These are phyloP conservation scores for Verticillium longisporum DNA, from an alignment of 2,329 filamentous ascomycete species.

Conservation along the genomic window DNA sequence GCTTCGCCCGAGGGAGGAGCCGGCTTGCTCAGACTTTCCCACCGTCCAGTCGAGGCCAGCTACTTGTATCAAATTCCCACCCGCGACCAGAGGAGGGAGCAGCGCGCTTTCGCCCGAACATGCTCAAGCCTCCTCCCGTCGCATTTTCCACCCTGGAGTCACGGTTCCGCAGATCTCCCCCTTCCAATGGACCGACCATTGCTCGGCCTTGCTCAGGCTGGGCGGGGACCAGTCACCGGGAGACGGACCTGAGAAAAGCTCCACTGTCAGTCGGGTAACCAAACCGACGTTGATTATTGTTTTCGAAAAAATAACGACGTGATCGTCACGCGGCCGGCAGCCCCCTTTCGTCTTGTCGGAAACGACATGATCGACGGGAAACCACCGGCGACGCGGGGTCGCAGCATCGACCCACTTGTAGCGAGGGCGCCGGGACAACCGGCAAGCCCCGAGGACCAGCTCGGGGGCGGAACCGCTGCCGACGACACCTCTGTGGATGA, in stretches of 20 bases:
- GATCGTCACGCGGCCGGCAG: neutral
- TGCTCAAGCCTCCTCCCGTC: neutral
- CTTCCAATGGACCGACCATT: slow-evolving; percentile 2
- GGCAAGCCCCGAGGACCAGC: slow-evolving; percentile 34
- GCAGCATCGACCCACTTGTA: slow-evolving; percentile 48
- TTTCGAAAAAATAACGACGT: slow-evolving; percentile 7
- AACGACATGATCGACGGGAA: neutral
- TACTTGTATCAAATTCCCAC: slow-evolving; percentile 1
- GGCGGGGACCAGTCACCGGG: neutral
- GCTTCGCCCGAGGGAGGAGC: slow-evolving; percentile 10
- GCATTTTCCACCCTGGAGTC: slow-evolving; percentile 8
- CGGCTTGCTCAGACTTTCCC: slow-evolving; percentile 24
- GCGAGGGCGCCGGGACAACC: slow-evolving; percentile 7
- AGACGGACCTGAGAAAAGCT: neutral
- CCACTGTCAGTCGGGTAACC: neutral
- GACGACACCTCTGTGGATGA: neutral
- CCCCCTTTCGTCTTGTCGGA: neutral
- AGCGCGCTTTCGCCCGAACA: neutral
- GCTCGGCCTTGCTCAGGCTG: neutral
- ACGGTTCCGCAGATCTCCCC: slow-evolving; percentile 6
- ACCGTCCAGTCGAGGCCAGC: slow-evolving; percentile 19
- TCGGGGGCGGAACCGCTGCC: slow-evolving; percentile 20
- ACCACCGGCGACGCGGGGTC: slow-evolving; percentile 31
- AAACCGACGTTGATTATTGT: slow-evolving; percentile 1
- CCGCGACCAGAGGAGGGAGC: slow-evolving; percentile 2